Evolutionary conservation across 116 monocot genomes (phyloP).

Genomic region (Trichopus zeylanicus): DNA sequence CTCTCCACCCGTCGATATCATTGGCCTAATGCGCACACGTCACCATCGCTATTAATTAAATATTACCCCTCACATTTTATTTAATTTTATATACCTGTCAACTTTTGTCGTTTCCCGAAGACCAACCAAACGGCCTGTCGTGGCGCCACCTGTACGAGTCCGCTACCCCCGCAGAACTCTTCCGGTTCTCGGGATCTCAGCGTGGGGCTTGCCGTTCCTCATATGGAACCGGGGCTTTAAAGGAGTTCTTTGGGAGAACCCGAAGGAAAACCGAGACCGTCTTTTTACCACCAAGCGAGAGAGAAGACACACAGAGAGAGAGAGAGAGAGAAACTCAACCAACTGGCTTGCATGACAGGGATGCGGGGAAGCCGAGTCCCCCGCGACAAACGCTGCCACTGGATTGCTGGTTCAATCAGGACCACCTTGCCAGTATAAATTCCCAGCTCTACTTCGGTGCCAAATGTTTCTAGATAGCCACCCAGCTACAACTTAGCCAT

Average conservation of each 20-base stretch:
- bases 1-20: neutral
- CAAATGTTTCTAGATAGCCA: neutral
- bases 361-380: neutral
- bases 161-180: too few relatives aligned
- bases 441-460: neutral
- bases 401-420: neutral
- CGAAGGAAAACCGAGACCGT: neutral
- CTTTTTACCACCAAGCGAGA: neutral
- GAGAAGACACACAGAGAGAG: neutral
- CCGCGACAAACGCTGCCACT: neutral
- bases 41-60: neutral
- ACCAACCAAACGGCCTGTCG: neutral
- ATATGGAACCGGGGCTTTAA: neutral
- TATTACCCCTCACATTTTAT: too few relatives aligned
- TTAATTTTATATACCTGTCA: too few relatives aligned
- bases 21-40: neutral
- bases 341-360: neutral
- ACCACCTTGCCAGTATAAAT: neutral
- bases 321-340: constrained; percentile 1
- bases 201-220: too few relatives aligned
- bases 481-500: neutral
- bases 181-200: too few relatives aligned
- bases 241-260: neutral
- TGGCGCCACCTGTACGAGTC: neutral
- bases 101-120: neutral